Evolutionary conservation across 257 asterid genomes (phyloP).

Genomic region (Buddleja alternifolia): DNA sequence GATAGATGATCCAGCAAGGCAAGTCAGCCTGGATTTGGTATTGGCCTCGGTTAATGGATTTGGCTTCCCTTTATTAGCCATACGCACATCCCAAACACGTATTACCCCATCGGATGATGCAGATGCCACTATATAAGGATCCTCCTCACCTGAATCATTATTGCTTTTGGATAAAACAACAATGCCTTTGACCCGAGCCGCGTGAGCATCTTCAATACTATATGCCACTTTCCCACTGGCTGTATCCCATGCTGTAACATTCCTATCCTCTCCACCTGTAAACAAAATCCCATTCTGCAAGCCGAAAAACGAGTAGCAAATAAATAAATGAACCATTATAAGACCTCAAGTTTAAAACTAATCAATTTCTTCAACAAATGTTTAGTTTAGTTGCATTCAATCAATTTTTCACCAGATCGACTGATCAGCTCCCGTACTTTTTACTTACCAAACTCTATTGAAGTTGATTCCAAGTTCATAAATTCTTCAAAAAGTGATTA

Average conservation of each 20-base stretch:
- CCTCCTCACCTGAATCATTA: conserved; percentile 48
- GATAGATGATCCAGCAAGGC: conserved; percentile 92
- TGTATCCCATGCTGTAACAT: conserved; percentile 84
- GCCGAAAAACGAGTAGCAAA: conserved; percentile 3
- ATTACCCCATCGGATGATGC: conserved; percentile 95
- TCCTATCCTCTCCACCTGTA: conserved; percentile 94
- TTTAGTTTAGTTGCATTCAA: too few species aligned
- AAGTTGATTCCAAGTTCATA: too few species aligned
- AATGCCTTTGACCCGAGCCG: conserved; percentile 86
- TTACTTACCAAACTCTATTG: too few species aligned
- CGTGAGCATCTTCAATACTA: conserved; percentile 75
- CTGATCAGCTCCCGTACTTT: too few species aligned
- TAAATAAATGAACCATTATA: background rate
- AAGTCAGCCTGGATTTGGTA: conserved; percentile 90
- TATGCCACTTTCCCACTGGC: conserved; percentile 72
- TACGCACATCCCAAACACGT: conserved; percentile 91
- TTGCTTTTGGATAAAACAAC: conserved; percentile 62
- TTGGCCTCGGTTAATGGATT: conserved; percentile 69
- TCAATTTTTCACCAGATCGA: too few species aligned
- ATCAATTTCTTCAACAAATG: too few species aligned
- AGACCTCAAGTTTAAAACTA: too few species aligned
- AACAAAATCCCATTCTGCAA: conserved; percentile 72
- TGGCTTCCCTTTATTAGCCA: conserved; percentile 50
- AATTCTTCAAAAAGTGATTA: background rate
- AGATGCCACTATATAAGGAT: conserved; percentile 80